Percentiles rank a stretch among this genome's conserved stretches.
Evolutionary conservation across 2,329 filamentous ascomycete species (phyloP).

Genomic region (Diaporthe batatas): DNA sequence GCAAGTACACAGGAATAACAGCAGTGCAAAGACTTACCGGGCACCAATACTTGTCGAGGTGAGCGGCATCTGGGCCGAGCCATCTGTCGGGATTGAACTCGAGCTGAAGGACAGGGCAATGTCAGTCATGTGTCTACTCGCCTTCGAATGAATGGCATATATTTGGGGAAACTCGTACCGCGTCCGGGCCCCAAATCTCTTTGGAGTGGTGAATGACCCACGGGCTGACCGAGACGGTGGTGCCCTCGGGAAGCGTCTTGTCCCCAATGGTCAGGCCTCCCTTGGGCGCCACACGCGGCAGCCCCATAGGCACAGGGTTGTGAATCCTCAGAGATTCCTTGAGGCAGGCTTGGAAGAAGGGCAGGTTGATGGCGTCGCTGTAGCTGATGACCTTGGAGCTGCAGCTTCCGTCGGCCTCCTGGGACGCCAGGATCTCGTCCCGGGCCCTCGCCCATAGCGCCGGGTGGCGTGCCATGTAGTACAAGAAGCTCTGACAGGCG

Average conservation of each 20-base stretch:
- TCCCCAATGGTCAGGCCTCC: constrained; percentile 48
- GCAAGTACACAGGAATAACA: neutral
- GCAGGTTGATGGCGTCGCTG: constrained; percentile 48
- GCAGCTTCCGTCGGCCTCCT: constrained; percentile 39
- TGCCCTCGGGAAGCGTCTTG: constrained; percentile 48
- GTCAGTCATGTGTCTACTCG: constrained; percentile 9
- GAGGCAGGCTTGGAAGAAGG: constrained; percentile 53
- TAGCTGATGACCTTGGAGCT: constrained; percentile 44
- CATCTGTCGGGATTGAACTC: constrained; percentile 47
- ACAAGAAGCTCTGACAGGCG: constrained; percentile 47
- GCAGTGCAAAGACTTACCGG: constrained; percentile 42
- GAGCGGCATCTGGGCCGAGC: constrained; percentile 42
- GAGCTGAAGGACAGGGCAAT: constrained; percentile 13
- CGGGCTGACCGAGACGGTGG: constrained; percentile 47
- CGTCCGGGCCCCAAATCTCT: constrained; percentile 45
- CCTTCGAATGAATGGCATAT: neutral
- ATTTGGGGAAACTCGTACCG: constrained; percentile 10
- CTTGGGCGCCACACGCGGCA: constrained; percentile 47
- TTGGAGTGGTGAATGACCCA: constrained; percentile 49
- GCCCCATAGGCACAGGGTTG: constrained; percentile 47
- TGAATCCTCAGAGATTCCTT: constrained; percentile 51
- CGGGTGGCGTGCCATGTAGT: constrained; percentile 46
- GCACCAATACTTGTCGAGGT: constrained; percentile 46
- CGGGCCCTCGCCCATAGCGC: constrained; percentile 41
- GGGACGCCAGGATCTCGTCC: constrained; percentile 45